Base-by-base conservation (phyloP, 192 early-diverging fungal genomes). In the Rhizoclosmatium sp. region DNA sequence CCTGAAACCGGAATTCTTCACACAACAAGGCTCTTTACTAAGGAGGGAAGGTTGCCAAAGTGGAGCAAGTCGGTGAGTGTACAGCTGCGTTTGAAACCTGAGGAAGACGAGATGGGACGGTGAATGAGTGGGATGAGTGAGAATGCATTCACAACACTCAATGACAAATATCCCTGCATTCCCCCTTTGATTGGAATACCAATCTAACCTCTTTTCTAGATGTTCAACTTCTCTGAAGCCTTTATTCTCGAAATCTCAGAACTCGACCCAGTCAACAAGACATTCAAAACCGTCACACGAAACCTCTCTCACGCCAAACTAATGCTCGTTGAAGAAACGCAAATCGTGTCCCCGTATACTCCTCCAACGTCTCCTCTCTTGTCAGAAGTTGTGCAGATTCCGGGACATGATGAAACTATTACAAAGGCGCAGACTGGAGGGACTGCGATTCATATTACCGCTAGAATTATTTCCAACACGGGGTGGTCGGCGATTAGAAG, bases 301-400 rank as follows among this genome's bases (percentile, higher is more conserved):
- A 99, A 99, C 82, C 83, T 99, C 56, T 95, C 93, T 69, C 98
- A 99, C 83, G 95, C 91, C 44, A 93, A 97, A 64, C 82, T 97
- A 19, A 93, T 98, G 91, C 89, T 95, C 78, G 92, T 99, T 45
- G 95, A 98, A 81, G 98, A 98, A 84, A 90, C 88, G 54, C 96
- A 97, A 84, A 94, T 76, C 23, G 72, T 59, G 10, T 47, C 48
- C 5, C 45, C 51, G 19, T 75, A 64, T 46, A 41, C 12, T 23
- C 39, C 46, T 46, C 16, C 21, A 56, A 9, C 12, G 16, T 47
- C 16, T 14, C 9, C 12, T 23, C 16, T 19, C 19, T 54, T 23
- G 41, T 49, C 46, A 21, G 21, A 54, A 69, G 48, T 75, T 21
- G 12, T 58, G 14, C 12, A 16, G 56, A 31, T 31, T 31, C 31